phyloP scores from a whole-genome alignment of 2,329 filamentous ascomycete genomes.

The Fusarium keratoplasticum region DNA sequence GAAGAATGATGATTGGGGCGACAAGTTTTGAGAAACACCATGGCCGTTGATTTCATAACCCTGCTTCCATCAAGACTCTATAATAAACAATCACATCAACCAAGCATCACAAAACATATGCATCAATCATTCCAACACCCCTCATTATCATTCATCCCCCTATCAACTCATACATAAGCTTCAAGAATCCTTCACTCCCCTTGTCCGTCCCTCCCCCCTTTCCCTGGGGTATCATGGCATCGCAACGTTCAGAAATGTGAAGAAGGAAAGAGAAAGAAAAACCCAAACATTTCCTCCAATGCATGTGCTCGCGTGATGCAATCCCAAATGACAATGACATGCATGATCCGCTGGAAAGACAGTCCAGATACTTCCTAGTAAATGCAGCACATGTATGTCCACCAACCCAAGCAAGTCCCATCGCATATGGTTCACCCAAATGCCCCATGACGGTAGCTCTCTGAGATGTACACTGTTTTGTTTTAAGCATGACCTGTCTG shows the following conservation, averaged over 20 bases:
- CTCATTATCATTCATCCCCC: constrained; percentile 1
- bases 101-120: background rate
- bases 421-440: constrained; percentile 25
- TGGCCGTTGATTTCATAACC: background rate
- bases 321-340: constrained; percentile 23
- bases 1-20: background rate
- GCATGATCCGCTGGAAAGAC: constrained; percentile 23
- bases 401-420: constrained; percentile 6
- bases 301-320: constrained; percentile 23
- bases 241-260: constrained; percentile 15
- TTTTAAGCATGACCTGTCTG: constrained; percentile 40
- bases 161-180: constrained; percentile 33
- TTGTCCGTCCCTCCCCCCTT: constrained; percentile 22
- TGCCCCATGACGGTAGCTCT: constrained; percentile 34
- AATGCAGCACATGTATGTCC: constrained; percentile 37
- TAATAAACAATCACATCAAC: background rate
- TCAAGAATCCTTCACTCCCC: constrained; percentile 18
- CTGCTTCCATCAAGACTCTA: background rate
- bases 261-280: constrained; percentile 15
- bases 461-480: constrained; percentile 41
- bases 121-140: background rate
- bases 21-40: background rate
- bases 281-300: constrained; percentile 27
- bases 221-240: constrained; percentile 39
- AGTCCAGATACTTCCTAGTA: constrained; percentile 38